A percentile compares a stretch with the other conserved stretches of the same genome.
Evolutionary conservation across 306 rosid species (phyloP).

Genomic region (Abrus precatorius): DNA sequence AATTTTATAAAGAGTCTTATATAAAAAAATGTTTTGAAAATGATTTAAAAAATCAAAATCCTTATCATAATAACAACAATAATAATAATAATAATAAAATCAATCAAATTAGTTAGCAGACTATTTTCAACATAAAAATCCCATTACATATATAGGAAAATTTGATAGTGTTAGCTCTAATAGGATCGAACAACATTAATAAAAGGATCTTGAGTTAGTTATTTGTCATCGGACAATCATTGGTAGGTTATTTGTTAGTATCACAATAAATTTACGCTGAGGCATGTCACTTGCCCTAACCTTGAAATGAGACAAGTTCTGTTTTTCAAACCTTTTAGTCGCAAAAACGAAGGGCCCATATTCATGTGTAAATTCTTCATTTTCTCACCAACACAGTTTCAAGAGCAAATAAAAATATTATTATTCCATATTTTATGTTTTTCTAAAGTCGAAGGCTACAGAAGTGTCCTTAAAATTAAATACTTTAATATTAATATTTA

Average conservation of each 20-base stretch:
- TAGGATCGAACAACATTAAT: background rate
- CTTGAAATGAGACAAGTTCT: slow-evolving; percentile 28
- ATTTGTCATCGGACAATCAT: background rate
- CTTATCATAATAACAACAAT: too few relatives aligned
- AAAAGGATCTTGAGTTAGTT: slow-evolving; percentile 20
- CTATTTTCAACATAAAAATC: background rate
- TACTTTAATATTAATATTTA: too few relatives aligned
- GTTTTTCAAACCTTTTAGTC: background rate
- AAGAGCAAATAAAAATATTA: background rate
- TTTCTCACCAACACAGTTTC: background rate
- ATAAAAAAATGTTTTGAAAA: too few relatives aligned
- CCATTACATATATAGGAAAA: background rate
- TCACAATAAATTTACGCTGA: slow-evolving; percentile 19
- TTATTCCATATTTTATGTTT: background rate
- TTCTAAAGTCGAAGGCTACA: too few relatives aligned
- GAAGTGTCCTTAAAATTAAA: too few relatives aligned
- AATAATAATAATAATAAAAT: background rate
- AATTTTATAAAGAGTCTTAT: too few relatives aligned
- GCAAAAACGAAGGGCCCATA: background rate
- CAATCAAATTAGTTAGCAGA: background rate
- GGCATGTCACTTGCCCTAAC: background rate
- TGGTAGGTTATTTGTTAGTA: slow-evolving; percentile 23
- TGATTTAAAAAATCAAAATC: too few relatives aligned
- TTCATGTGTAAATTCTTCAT: background rate
- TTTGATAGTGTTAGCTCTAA: background rate